Percentiles rank a stretch among this genome's conserved stretches.
Evolutionary conservation across 768 basidiomycete species (phyloP).

Genomic region (Zangia roseola): DNA sequence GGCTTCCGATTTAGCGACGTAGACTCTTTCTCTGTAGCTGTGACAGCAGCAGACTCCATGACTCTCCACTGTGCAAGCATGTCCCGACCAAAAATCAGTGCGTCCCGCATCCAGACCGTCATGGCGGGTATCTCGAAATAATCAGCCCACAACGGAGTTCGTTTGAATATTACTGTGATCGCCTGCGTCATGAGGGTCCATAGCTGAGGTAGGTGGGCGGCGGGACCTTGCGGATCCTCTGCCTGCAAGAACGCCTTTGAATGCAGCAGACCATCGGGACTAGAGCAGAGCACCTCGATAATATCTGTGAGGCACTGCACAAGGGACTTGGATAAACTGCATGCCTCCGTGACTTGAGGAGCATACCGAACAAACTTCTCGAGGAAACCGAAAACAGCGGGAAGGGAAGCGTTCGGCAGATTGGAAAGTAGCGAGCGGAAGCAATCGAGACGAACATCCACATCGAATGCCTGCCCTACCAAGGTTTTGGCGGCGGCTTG

Average conservation of each 20-base stretch:
- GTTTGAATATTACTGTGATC: slow-evolving; percentile 80
- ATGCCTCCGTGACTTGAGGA: slow-evolving; percentile 73
- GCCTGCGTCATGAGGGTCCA: slow-evolving; percentile 84
- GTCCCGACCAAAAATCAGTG: slow-evolving; percentile 88
- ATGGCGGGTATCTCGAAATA: slow-evolving; percentile 81
- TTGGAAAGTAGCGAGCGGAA: slow-evolving; percentile 76
- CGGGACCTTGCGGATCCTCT: slow-evolving; percentile 43
- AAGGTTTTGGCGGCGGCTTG: slow-evolving; percentile 75
- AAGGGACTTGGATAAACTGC: slow-evolving; percentile 82
- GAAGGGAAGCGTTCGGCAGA: slow-evolving; percentile 61
- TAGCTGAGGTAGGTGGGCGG: slow-evolving; percentile 58
- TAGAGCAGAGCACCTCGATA: slow-evolving; percentile 81
- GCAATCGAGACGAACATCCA: slow-evolving; percentile 86
- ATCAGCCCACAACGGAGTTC: slow-evolving; percentile 78
- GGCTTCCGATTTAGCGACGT: slow-evolving; percentile 28
- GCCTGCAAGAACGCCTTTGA: slow-evolving; percentile 49
- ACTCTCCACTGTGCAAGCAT: slow-evolving; percentile 78
- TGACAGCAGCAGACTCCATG: slow-evolving; percentile 62
- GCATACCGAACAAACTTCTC: slow-evolving; percentile 64
- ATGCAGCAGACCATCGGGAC: slow-evolving; percentile 68
- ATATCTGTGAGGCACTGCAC: slow-evolving; percentile 93
- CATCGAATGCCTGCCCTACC: slow-evolving; percentile 84
- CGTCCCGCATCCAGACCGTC: slow-evolving; percentile 98
- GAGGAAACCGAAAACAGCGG: slow-evolving; percentile 71
- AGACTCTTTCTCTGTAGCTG: slow-evolving; percentile 20